Percentiles rank a stretch among this genome's conserved stretches.
Evolutionary conservation across 169 alveolate genomes (phyloP).

Genomic region (Amoebophrya sp.): DNA sequence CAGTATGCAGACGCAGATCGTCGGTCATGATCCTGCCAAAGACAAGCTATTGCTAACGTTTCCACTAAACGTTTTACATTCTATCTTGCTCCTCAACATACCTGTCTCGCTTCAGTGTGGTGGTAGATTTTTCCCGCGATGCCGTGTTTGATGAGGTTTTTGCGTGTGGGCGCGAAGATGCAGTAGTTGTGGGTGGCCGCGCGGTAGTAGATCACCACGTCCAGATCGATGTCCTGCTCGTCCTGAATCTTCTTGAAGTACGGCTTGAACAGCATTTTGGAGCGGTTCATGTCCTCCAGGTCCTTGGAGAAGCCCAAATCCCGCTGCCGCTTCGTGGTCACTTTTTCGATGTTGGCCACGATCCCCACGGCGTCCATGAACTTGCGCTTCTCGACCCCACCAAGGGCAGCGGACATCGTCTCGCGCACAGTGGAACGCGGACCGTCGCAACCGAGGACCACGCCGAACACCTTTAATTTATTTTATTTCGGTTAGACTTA

Average conservation of each 20-base stretch:
- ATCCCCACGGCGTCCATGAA: conserved; percentile 27
- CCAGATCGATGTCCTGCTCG: not conserved
- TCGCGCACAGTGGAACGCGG: conserved; percentile 24
- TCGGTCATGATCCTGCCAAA: too few species aligned
- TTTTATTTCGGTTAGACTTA: too few species aligned
- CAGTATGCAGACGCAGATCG: too few species aligned
- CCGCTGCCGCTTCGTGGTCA: not conserved
- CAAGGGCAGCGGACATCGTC: conserved; percentile 4
- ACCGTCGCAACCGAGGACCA: conserved; percentile 29
- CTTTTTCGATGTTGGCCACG: conserved; percentile 24
- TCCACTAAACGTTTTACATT: too few species aligned
- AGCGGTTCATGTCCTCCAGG: not conserved
- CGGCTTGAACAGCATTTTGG: not conserved
- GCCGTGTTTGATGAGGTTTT: not conserved
- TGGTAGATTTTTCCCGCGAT: not conserved
- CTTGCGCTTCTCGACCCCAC: conserved; percentile 20
- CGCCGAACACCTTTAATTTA: too few species aligned
- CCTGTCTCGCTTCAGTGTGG: not conserved
- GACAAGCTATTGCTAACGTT: too few species aligned
- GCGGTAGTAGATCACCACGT: conserved; percentile 3
- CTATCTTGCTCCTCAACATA: not conserved
- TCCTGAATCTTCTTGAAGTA: not conserved
- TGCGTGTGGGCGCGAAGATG: not conserved
- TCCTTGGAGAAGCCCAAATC: conserved; percentile 30
- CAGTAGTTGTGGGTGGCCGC: not conserved